Conservation (phyloP, 805 yeast genomes). For the Candida broadrunensis region DNA sequence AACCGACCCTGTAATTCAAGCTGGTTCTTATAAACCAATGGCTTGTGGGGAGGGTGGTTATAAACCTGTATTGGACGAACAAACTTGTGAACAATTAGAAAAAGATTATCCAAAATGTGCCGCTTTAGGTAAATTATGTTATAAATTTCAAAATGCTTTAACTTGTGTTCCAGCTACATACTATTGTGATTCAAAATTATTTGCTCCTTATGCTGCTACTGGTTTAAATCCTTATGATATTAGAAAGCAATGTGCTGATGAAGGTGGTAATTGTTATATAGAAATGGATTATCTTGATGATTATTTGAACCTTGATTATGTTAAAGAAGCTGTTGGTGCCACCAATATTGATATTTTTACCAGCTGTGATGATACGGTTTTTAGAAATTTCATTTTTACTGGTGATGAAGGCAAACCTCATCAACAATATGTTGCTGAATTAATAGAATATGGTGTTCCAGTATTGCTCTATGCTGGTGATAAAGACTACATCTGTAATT, state of each 20-base stretch:
- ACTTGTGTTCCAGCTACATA: conserved; percentile 41
- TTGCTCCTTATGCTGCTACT: conserved; percentile 37
- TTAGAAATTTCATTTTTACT: conserved; percentile 47
- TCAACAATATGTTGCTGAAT: conserved; percentile 56
- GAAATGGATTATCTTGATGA: conserved; percentile 47
- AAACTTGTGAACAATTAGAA: conserved; percentile 33
- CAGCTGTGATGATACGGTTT: conserved; percentile 48
- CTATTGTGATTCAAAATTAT: conserved; percentile 26
- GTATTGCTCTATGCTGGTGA: conserved; percentile 45
- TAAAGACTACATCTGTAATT: conserved; percentile 44
- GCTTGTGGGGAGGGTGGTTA: conserved; percentile 46
- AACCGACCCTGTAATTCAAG: conserved; percentile 41
- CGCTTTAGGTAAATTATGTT: conserved; percentile 27
- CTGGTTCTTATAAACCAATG: conserved; percentile 40
- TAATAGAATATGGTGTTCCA: conserved; percentile 37
- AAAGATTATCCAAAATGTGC: conserved; percentile 33
- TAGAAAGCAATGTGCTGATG: conserved; percentile 47
- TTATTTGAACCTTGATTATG: conserved; percentile 52
- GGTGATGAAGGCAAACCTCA: conserved; percentile 72
- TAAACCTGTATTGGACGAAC: conserved; percentile 30
- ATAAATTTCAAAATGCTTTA: conserved; percentile 25
- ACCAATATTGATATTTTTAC: conserved; percentile 45
- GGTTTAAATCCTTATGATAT: conserved; percentile 67
- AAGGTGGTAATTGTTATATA: conserved; percentile 51
- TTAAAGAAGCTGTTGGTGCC: conserved; percentile 58